Evolutionary conservation across 192 early-diverging fungal genomes (phyloP), one percentile per base, ranked within the genome.

Genomic region (Podila horticola): DNA sequence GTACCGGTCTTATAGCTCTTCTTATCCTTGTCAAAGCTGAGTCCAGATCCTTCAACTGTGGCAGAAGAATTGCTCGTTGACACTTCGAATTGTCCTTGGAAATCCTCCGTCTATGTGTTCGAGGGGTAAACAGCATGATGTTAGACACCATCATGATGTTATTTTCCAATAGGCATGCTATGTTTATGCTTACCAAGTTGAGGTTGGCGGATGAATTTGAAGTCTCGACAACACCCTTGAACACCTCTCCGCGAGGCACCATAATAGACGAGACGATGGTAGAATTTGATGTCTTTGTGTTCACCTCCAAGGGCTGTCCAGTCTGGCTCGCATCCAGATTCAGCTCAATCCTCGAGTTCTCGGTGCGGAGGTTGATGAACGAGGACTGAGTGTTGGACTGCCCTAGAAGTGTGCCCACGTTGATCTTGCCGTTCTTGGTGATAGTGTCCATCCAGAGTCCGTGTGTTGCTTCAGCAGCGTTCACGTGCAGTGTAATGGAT

Each of bases 281-380:
- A 28, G 41, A 52, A 45, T 81, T 81, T 3, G 71, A 65, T 17
- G 77, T 73, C 45, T 65, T 73, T 17, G 62, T 41, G 19, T 38
- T 36, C 33, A 81, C 77, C 28, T 81, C 77, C 30, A 81, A 28
- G 4, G 71, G 41, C 62, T 81, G 77, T 6, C 71, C 71, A 2
- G 71, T 52, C 45, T 69, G 77, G 1, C 70, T 72, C 13, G 77
- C 77, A 81, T 81, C 77, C 57, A 81, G 24, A 57, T 73, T 81
- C 45, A 81, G 58, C 24, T 73, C 77, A 45, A 81, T 65, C 67
- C 71, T 81, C 0, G 51, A 34, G 45, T 81, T 81, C 10, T 50
- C 52, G 0, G 77, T 65, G 12, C 49, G 38, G 12, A 60, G 36
- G 19, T 52, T 72, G 15, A 73, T 58, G n/a, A 22, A 64, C 11